phyloP scores from a whole-genome alignment of 1,284 basidiomycete genomes.

The Pascua guehoae region DNA sequence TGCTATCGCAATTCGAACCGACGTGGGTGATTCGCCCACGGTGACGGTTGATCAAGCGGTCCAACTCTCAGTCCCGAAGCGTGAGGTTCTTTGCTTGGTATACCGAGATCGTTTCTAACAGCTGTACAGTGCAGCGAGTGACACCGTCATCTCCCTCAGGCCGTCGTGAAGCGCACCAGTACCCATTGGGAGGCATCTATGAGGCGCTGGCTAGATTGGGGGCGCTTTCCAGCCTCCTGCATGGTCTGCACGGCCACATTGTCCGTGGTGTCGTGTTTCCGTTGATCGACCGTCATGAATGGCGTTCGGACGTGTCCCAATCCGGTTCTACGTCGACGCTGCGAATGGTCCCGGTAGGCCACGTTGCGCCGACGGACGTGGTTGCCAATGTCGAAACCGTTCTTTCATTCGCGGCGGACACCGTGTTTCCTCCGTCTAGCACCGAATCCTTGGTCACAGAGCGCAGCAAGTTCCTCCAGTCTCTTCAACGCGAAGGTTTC shows the following conservation, averaged over 20 bases:
- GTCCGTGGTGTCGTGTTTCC: constrained; percentile 8
- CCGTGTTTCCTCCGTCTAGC: constrained; percentile 5
- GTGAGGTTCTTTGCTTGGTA: neutral
- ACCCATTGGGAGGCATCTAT: neutral
- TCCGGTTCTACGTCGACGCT: neutral
- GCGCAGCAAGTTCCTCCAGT: constrained; percentile 21
- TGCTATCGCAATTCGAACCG: constrained; percentile 11
- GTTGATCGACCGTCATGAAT: neutral
- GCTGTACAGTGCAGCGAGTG: too few relatives aligned
- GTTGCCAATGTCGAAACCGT: constrained; percentile 18
- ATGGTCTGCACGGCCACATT: constrained; percentile 18
- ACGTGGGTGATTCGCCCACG: neutral
- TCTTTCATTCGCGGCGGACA: constrained; percentile 17
- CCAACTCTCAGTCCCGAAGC: neutral
- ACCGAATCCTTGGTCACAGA: constrained; percentile 3
- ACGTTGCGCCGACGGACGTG: constrained; percentile 3
- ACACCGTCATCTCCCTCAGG: too few relatives aligned
- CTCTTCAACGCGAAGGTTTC: constrained; percentile 15
- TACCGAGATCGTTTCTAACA: too few relatives aligned
- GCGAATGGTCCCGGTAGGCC: neutral
- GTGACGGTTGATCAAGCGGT: neutral
- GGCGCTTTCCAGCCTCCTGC: constrained; percentile 14
- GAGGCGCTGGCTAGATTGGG: constrained; percentile 1
- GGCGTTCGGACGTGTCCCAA: too few relatives aligned
- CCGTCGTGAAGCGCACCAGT: neutral